phyloP scores from a whole-genome alignment of 495 filamentous ascomycete species.

The Neurospora terricola region DNA sequence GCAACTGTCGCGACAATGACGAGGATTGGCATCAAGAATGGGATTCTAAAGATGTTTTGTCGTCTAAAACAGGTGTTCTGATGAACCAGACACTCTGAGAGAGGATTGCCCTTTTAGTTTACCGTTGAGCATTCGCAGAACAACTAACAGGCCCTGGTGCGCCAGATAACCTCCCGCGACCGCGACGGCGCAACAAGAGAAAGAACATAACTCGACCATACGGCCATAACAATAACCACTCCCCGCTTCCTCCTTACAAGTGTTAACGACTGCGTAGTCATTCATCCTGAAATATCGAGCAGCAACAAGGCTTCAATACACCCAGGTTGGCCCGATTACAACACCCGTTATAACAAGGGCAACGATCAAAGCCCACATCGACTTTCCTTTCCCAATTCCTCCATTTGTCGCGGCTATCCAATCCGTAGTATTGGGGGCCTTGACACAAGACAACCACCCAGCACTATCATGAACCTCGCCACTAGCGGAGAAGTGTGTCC shows the following conservation, averaged over 20 bases:
- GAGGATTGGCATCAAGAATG: not conserved
- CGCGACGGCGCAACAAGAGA: not conserved
- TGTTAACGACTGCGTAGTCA: not conserved
- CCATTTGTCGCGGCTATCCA: not conserved
- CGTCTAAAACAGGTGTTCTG: no score
- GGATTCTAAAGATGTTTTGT: no score
- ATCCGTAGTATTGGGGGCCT: not conserved
- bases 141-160: not conserved
- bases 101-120: not conserved
- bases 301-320: not conserved
- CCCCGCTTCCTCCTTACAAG: not conserved
- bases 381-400: not conserved
- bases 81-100: no score
- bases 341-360: not conserved
- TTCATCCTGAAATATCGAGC: not conserved
- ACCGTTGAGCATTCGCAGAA: not conserved
- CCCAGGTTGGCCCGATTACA: not conserved
- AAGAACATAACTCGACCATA: not conserved
- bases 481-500: slow-evolving; percentile 11
- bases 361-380: not conserved
- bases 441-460: slow-evolving; percentile 12
- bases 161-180: not conserved
- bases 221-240: not conserved
- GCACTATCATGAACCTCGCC: slow-evolving; percentile 8
- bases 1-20: not conserved